Evolutionary conservation across 2,329 filamentous ascomycete genomes (phyloP).

Genomic region (Orbilia brochopaga): DNA sequence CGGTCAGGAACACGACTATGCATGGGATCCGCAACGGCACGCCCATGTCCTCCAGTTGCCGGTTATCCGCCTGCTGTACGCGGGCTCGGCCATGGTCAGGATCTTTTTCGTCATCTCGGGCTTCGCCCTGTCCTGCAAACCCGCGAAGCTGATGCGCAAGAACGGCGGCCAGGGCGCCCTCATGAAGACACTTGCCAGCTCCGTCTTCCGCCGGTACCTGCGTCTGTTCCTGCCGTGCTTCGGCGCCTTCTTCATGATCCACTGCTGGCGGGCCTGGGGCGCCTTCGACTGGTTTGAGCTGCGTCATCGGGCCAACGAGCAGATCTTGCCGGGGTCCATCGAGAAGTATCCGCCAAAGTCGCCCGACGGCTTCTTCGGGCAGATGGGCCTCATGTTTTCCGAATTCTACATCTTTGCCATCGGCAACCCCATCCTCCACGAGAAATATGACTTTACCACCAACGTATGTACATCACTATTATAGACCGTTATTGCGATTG

Average conservation of each 20-base stretch:
- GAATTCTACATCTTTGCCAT: slow-evolving; percentile 31
- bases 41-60: slow-evolving; percentile 49
- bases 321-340: slow-evolving; percentile 26
- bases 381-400: slow-evolving; percentile 24
- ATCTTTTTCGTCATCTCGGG: slow-evolving; percentile 53
- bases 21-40: slow-evolving; percentile 55
- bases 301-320: slow-evolving; percentile 10
- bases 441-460: slow-evolving; percentile 26
- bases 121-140: slow-evolving; percentile 49
- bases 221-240: slow-evolving; percentile 62
- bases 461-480: slow-evolving; percentile 17
- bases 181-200: slow-evolving; percentile 59
- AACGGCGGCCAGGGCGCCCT: slow-evolving; percentile 10
- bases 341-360: slow-evolving; percentile 36
- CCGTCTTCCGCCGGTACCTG: slow-evolving; percentile 61
- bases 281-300: slow-evolving; percentile 44
- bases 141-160: slow-evolving; percentile 38
- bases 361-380: slow-evolving; percentile 29
- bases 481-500: neutral
- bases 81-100: slow-evolving; percentile 53
- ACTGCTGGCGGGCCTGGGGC: slow-evolving; percentile 43
- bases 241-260: slow-evolving; percentile 59
- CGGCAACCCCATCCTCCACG: slow-evolving; percentile 15
- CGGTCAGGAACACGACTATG: slow-evolving; percentile 54
- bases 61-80: slow-evolving; percentile 38